phyloP scores from a whole-genome alignment of 768 basidiomycete genomes.

The Lanmaoa pseudosensibilis region DNA sequence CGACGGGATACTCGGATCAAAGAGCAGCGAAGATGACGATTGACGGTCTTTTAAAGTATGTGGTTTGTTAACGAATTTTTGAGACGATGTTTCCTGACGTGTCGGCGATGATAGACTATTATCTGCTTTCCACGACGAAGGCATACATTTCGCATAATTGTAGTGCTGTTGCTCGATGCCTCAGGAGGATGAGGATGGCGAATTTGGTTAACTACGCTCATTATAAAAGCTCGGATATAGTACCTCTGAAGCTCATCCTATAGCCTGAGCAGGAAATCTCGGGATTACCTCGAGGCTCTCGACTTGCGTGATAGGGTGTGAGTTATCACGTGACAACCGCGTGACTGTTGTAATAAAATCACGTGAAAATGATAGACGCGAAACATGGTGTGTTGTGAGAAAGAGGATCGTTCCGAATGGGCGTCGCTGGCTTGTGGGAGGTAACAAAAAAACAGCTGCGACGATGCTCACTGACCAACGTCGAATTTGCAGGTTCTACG shows the following conservation, averaged over 20 bases:
- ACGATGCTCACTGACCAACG: slow-evolving; percentile 14
- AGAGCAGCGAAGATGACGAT: slow-evolving; percentile 93
- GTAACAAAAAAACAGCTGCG: slow-evolving; percentile 28
- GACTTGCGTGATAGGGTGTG: no score
- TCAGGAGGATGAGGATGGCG: not conserved
- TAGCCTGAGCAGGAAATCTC: no score
- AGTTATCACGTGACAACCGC: not conserved
- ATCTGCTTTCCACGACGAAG: slow-evolving; percentile 71
- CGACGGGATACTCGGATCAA: slow-evolving; percentile 70
- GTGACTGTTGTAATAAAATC: slow-evolving; percentile 3
- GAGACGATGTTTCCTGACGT: not conserved
- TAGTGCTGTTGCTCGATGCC: not conserved
- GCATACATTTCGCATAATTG: slow-evolving; percentile 65
- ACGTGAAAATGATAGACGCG: not conserved
- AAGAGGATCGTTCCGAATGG: slow-evolving; percentile 32
- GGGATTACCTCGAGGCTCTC: no score
- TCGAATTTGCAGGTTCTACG: slow-evolving; percentile 51
- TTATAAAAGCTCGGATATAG: no score
- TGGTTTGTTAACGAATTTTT: slow-evolving; percentile 11
- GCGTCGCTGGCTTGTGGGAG: slow-evolving; percentile 53
- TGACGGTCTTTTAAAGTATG: slow-evolving; percentile 86
- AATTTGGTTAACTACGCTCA: not conserved
- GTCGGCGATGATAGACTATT: slow-evolving; percentile 47
- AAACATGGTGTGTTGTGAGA: not conserved
- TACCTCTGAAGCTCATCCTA: no score